phyloP scores from a whole-genome alignment of 805 yeast genomes.

The Saccharomyces mikatae region DNA sequence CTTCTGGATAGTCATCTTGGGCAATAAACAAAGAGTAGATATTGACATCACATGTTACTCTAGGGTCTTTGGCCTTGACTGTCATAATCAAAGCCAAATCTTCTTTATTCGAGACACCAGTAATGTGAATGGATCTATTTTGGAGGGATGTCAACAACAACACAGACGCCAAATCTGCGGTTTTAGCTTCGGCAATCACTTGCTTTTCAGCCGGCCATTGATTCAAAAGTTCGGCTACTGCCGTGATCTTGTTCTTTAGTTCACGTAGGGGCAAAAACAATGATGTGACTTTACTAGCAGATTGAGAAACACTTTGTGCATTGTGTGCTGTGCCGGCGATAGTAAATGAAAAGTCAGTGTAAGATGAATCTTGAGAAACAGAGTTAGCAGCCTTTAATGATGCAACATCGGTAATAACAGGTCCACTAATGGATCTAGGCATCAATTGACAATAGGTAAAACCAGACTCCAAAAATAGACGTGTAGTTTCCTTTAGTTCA shows the following conservation, averaged over 20 bases:
- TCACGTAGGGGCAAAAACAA: slow-evolving; percentile 75
- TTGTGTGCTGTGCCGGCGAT: slow-evolving; percentile 76
- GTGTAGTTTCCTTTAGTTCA: slow-evolving; percentile 61
- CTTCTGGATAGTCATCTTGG: slow-evolving; percentile 62
- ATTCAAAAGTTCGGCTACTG: slow-evolving; percentile 70
- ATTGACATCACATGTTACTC: slow-evolving; percentile 85
- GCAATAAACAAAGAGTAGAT: slow-evolving; percentile 71
- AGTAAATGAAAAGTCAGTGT: slow-evolving; percentile 74
- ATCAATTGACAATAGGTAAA: slow-evolving; percentile 77
- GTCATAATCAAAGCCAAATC: slow-evolving; percentile 77
- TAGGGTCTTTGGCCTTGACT: slow-evolving; percentile 74
- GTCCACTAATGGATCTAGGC: slow-evolving; percentile 59
- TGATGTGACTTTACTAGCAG: slow-evolving; percentile 63
- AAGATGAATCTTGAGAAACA: slow-evolving; percentile 48
- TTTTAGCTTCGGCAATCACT: slow-evolving; percentile 83
- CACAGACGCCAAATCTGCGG: slow-evolving; percentile 88
- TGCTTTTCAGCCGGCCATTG: slow-evolving; percentile 81
- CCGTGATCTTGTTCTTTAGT: slow-evolving; percentile 62
- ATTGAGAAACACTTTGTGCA: slow-evolving; percentile 50
- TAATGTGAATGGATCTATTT: slow-evolving; percentile 76
- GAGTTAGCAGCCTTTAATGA: slow-evolving; percentile 55
- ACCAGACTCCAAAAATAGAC: slow-evolving; percentile 72
- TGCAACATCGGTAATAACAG: slow-evolving; percentile 54
- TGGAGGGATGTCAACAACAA: slow-evolving; percentile 82
- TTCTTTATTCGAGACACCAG: slow-evolving; percentile 71